Base-by-base conservation (phyloP, 2,329 filamentous ascomycete species). In the Fusarium solani-melongenae region DNA sequence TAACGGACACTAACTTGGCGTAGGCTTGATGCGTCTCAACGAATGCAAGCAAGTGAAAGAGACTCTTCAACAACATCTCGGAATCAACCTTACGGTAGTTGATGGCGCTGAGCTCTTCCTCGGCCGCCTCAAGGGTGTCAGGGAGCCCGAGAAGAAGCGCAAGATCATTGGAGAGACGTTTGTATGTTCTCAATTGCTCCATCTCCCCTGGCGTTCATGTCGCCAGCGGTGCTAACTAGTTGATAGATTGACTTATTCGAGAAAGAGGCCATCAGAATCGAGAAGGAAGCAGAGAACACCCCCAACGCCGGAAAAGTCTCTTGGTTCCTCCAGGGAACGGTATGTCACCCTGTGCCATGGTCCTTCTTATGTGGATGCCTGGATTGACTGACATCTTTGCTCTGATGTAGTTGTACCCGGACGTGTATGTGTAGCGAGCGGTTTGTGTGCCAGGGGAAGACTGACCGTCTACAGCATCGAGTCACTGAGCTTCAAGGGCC, bases 41-140 rank as follows among this genome's bases (percentile, higher is more conserved):
- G 96, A 98, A 83, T 94, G 92, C 75, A 85, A 92, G 74, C 87
- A 92, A 77, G 96, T 98, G 64, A 92, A 97, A 82, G 86, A 94
- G 82, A 95, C 91, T 1, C 89, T 98, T 7, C 88, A 88, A 4
- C 82, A 95, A 78, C 91, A 96, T 74, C 89, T 98, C 2, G 93
- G 94, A 4, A 97, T 98, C 83, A 96, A 98, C 82, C 87, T 98
- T 4, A 97, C 94, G 0, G 92, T 98, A 34, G 90, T 96, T 5
- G 93, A 98, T 80, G 95, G 91, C 1, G 88, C 88, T 15, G 87
- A 97, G 67, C 85, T 89, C 24, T 98, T 98, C 86, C 86, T 98
- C n/a, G 84, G 85, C 34, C 87, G 91, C 24, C 90, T 98, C 1
- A 89, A 90, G 76, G 96, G 94, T 27, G 90, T 97, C 33, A 85